Conservation (phyloP, 179 eudicot species). For the Nepenthes alata region DNA sequence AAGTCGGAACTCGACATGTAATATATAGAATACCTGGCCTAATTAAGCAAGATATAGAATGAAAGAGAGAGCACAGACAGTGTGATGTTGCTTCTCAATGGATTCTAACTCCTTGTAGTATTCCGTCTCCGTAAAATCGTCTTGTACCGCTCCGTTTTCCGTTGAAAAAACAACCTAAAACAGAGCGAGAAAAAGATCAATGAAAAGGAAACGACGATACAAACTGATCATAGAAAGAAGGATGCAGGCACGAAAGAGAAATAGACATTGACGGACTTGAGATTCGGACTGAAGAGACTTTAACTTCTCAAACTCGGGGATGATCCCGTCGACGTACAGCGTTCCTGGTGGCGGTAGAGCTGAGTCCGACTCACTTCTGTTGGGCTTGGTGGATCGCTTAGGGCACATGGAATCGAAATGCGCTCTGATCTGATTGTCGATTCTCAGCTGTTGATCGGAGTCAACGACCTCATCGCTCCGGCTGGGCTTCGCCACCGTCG, state of each 20-base stretch:
- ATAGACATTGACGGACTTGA: slow-evolving; percentile 19
- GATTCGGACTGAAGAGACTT: slow-evolving; percentile 25
- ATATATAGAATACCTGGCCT: background rate
- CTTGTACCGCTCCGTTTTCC: slow-evolving; percentile 13
- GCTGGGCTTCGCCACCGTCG: slow-evolving; percentile 41
- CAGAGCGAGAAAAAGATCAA: background rate
- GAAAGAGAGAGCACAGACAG: slow-evolving; percentile 17
- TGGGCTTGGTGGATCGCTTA: slow-evolving; percentile 46
- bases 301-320: slow-evolving; percentile 49
- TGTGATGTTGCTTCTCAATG: slow-evolving; percentile 59
- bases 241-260: background rate
- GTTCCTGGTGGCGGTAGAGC: slow-evolving; percentile 10
- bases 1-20: background rate
- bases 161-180: slow-evolving; percentile 19
- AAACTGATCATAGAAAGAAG: background rate
- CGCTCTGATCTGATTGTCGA: slow-evolving; percentile 31
- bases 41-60: background rate
- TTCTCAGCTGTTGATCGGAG: slow-evolving; percentile 29
- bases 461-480: slow-evolving; percentile 63
- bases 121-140: slow-evolving; percentile 57
- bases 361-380: slow-evolving; percentile 56
- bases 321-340: background rate
- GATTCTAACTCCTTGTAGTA: slow-evolving; percentile 47
- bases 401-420: slow-evolving; percentile 41
- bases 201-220: background rate